phyloP scores from a whole-genome alignment of 768 basidiomycete species.

The Russula lepida region DNA sequence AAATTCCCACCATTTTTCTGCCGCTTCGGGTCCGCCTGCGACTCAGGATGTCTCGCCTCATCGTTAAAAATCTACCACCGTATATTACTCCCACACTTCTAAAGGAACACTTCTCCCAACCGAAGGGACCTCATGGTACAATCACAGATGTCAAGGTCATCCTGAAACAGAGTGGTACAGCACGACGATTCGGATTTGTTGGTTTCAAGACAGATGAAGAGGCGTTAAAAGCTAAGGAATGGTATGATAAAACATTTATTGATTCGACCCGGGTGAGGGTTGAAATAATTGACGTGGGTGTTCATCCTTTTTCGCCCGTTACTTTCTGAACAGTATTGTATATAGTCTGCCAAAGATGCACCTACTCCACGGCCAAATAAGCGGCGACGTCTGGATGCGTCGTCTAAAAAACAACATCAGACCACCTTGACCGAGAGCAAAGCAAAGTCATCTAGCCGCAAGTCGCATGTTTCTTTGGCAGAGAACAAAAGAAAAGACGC shows the following conservation, averaged over 20 bases:
- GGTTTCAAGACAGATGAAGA: slow-evolving; percentile 80
- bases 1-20: background rate
- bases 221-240: slow-evolving; percentile 64
- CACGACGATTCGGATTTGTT: slow-evolving; percentile 84
- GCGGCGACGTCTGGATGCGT: slow-evolving; percentile 43
- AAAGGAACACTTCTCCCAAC: slow-evolving; percentile 53
- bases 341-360: slow-evolving; percentile 59
- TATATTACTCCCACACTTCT: slow-evolving; percentile 59
- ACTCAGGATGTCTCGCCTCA: slow-evolving; percentile 66
- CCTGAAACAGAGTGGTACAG: slow-evolving; percentile 65
- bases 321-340: slow-evolving; percentile 2
- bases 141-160: slow-evolving; percentile 87
- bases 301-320: slow-evolving; percentile 2
- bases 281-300: slow-evolving; percentile 64
- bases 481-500: slow-evolving; percentile 23
- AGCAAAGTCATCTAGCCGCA: background rate
- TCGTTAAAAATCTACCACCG: slow-evolving; percentile 72
- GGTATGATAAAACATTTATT: slow-evolving; percentile 81
- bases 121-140: slow-evolving; percentile 51
- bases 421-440: slow-evolving; percentile 9
- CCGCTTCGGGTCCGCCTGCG: background rate
- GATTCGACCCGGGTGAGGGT: slow-evolving; percentile 73
- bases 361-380: slow-evolving; percentile 64
- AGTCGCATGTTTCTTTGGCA: background rate
- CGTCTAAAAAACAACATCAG: slow-evolving; percentile 26